These are phyloP conservation scores for Carpinus fangiana DNA, from an alignment of 306 rosid genomes.

Conservation along the genomic window DNA sequence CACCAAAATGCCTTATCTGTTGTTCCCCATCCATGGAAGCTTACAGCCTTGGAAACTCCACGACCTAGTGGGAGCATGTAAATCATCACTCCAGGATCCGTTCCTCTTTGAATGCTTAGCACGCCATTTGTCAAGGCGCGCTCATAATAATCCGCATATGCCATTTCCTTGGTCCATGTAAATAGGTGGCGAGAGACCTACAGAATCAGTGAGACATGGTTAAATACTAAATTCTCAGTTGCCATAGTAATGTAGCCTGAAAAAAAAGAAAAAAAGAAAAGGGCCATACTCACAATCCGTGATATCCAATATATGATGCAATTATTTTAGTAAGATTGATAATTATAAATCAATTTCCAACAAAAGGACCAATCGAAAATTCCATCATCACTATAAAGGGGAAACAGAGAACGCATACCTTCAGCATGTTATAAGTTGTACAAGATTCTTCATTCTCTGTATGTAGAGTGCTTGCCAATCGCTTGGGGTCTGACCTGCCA, in stretches of 20 bases:
- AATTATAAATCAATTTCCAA: not conserved
- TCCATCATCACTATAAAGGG: slow-evolving; percentile 7
- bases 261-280: not conserved
- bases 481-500: slow-evolving; percentile 66
- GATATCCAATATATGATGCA: not conserved
- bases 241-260: not conserved
- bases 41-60: slow-evolving; percentile 70
- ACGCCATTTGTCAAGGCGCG: slow-evolving; percentile 90
- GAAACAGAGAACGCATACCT: slow-evolving; percentile 42
- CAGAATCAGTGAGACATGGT: slow-evolving; percentile 18
- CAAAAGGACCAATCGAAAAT: slow-evolving; percentile 3
- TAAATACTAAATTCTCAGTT: not conserved
- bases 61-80: slow-evolving; percentile 79
- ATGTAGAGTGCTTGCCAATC: slow-evolving; percentile 50
- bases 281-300: not conserved
- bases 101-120: slow-evolving; percentile 87
- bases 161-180: slow-evolving; percentile 80
- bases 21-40: slow-evolving; percentile 71
- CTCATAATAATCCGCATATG: slow-evolving; percentile 89
- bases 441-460: slow-evolving; percentile 88
- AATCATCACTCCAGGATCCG: slow-evolving; percentile 90
- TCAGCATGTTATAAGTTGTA: slow-evolving; percentile 89
- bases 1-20: slow-evolving; percentile 72
- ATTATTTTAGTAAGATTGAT: not conserved
- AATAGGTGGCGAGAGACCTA: slow-evolving; percentile 86